Percentiles rank a stretch among this genome's conserved stretches.
phyloP scores from a whole-genome alignment of 768 basidiomycete species.

The Russula sp. region DNA sequence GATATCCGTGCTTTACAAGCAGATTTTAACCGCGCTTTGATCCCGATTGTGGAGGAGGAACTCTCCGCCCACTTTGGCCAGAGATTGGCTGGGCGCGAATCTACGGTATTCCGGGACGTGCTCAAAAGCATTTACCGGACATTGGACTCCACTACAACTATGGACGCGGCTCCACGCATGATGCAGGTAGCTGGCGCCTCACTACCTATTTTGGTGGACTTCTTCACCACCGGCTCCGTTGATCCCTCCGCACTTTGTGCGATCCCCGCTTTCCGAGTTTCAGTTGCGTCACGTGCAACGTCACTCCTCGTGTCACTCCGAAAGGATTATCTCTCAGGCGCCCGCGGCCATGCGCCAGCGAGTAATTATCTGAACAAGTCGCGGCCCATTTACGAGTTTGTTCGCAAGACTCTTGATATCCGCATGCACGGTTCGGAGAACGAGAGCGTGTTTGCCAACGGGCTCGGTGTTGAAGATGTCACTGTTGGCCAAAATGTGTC shows the following conservation, averaged over 20 bases:
- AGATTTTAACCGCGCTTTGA: constrained; percentile 51
- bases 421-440: constrained; percentile 79
- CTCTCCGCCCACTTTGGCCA: constrained; percentile 41
- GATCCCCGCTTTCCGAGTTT: constrained; percentile 51
- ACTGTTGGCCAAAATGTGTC: constrained; percentile 69
- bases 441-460: constrained; percentile 50
- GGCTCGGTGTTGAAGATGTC: constrained; percentile 59
- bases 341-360: constrained; percentile 60
- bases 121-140: constrained; percentile 41
- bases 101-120: constrained; percentile 35
- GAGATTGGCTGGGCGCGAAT: constrained; percentile 34
- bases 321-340: constrained; percentile 52
- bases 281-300: constrained; percentile 44
- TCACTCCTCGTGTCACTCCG: constrained; percentile 45
- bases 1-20: constrained; percentile 73
- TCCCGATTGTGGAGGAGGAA: constrained; percentile 45
- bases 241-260: constrained; percentile 25
- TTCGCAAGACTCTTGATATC: constrained; percentile 66
- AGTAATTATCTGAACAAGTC: constrained; percentile 62
- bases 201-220: constrained; percentile 59
- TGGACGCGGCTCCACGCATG: constrained; percentile 71
- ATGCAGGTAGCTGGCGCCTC: constrained; percentile 58
- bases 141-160: constrained; percentile 60
- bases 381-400: constrained; percentile 68
- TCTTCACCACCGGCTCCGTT: constrained; percentile 32